Evolutionary conservation across 2,329 filamentous ascomycete species (phyloP).

Genomic region (Xylaria sp.): DNA sequence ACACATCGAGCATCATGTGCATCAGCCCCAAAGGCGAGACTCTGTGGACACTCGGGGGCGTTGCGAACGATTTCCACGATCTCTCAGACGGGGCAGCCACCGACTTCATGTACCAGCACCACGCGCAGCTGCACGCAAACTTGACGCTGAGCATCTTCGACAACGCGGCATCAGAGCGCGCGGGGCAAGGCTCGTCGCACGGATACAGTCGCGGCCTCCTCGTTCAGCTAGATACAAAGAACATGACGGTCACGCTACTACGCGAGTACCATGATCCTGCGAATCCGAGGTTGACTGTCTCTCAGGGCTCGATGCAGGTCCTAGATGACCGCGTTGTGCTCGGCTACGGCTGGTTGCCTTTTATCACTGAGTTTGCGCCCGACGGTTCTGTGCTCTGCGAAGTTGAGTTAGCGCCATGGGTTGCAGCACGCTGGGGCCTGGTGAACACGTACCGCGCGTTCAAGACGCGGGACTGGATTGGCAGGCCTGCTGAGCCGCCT

Average conservation of each 20-base stretch:
- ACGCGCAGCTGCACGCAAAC: conserved; percentile 47
- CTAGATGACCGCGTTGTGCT: conserved; percentile 60
- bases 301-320: conserved; percentile 63
- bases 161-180: conserved; percentile 46
- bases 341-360: conserved; percentile 64
- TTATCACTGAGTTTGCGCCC: conserved; percentile 57
- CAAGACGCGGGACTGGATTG: conserved; percentile 61
- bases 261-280: conserved; percentile 53
- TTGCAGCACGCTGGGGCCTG: conserved; percentile 53
- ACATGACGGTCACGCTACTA: conserved; percentile 56
- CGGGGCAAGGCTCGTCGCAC: conserved; percentile 36
- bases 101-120: conserved; percentile 54
- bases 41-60: conserved; percentile 52
- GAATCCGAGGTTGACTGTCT: conserved; percentile 46
- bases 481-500: conserved; percentile 39
- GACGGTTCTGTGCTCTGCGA: conserved; percentile 60
- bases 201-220: conserved; percentile 56
- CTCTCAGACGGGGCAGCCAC: conserved; percentile 49
- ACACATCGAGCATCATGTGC: conserved; percentile 47
- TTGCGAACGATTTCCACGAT: conserved; percentile 50
- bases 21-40: conserved; percentile 47
- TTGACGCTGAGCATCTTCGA: conserved; percentile 51
- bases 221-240: conserved; percentile 53
- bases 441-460: conserved; percentile 62
- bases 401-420: conserved; percentile 51